These are phyloP conservation scores for Zizania palustris DNA, from an alignment of 202 grass and related monocot genomes.

Conservation along the genomic window DNA sequence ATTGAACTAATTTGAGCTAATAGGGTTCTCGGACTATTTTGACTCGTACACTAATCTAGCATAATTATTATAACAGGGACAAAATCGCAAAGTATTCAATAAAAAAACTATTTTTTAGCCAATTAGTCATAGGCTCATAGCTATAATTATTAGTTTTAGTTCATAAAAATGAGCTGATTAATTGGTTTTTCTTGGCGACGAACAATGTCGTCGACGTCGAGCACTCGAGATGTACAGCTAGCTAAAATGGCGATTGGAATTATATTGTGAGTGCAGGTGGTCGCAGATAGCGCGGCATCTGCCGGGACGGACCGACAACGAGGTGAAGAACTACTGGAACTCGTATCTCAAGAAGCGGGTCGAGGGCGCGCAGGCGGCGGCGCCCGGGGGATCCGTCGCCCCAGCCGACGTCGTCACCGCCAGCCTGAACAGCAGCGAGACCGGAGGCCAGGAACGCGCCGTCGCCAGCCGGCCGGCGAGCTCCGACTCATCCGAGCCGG, in stretches of 20 bases:
- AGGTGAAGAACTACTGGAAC: conserved; percentile 99
- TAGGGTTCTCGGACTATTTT: no score
- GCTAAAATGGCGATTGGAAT: background rate
- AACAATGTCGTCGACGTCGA: no score
- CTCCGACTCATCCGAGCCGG: conserved; percentile 44
- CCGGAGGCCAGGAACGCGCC: conserved; percentile 16
- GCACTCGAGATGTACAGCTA: no score
- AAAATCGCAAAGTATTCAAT: no score
- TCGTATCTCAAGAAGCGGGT: conserved; percentile 95
- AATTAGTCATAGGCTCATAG: no score
- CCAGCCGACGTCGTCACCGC: conserved; percentile 38
- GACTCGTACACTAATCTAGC: no score
- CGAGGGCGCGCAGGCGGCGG: conserved; percentile 33
- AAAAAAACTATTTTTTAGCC: no score
- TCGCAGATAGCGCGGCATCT: conserved; percentile 89
- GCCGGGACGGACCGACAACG: conserved; percentile 90
- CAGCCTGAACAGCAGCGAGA: conserved; percentile 33
- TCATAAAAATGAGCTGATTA: no score
- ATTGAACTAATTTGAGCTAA: no score
- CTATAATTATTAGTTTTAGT: no score
- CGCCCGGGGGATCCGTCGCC: conserved; percentile 33
- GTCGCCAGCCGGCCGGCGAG: conserved; percentile 28
- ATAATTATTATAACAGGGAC: no score
- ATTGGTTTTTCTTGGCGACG: no score
- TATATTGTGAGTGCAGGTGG: conserved; percentile 60